phyloP scores from a whole-genome alignment of 139 green algal genomes.

The Yamagishiella unicocca region DNA sequence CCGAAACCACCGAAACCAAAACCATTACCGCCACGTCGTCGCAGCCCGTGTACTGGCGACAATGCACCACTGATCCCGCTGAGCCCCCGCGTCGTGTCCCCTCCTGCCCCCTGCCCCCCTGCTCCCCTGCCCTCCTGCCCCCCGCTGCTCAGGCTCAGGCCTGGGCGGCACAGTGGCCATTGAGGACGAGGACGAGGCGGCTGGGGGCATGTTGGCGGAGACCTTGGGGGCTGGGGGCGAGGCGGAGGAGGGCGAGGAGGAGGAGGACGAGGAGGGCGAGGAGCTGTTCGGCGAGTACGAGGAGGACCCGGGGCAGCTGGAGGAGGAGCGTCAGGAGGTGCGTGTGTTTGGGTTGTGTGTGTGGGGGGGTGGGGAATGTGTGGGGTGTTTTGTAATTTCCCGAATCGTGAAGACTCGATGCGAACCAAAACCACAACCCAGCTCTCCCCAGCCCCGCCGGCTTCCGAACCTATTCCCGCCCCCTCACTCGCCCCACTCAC shows the following conservation, averaged over 20 bases:
- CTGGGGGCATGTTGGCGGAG: not conserved
- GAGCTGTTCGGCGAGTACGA: constrained; percentile 3
- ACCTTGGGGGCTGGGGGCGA: not conserved
- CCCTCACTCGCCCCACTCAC: not conserved
- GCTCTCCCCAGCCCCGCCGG: not conserved
- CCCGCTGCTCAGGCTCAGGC: not conserved
- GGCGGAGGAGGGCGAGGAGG: not conserved
- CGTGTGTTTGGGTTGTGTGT: not conserved
- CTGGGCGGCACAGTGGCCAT: not conserved
- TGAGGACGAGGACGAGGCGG: not conserved
- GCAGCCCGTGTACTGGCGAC: not conserved
- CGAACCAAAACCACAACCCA: too few relatives aligned
- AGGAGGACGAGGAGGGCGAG: not conserved
- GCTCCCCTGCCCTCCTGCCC: not conserved
- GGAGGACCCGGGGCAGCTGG: not conserved
- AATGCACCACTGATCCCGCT: not conserved
- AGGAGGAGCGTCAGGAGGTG: constrained; percentile 8
- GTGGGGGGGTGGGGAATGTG: too few relatives aligned
- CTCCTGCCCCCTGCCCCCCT: not conserved
- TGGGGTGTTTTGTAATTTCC: too few relatives aligned
- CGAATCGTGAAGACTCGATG: too few relatives aligned
- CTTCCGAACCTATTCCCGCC: not conserved
- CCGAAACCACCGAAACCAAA: too few relatives aligned
- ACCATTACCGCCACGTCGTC: too few relatives aligned
- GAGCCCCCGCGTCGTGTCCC: not conserved